Evolutionary conservation across 805 yeast species (phyloP).

Genomic region (Teunomyces lycoperdinae): DNA sequence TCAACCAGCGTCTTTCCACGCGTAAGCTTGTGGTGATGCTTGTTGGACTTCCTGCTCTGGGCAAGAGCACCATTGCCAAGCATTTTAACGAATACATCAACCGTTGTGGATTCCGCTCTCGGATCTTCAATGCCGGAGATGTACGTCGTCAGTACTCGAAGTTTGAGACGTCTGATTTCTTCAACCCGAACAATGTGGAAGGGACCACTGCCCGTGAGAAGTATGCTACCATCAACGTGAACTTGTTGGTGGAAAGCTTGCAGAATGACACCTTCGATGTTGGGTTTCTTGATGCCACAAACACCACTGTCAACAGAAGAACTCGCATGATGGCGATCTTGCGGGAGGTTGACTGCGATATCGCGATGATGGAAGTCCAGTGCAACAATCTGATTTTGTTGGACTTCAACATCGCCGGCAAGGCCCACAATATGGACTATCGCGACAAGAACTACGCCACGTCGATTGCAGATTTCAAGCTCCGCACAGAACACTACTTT

Average conservation of each 20-base stretch:
- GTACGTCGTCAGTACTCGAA: conserved; percentile 36
- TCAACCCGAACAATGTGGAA: conserved; percentile 33
- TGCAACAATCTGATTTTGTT: conserved; percentile 52
- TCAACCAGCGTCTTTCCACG: conserved; percentile 8
- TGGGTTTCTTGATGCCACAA: conserved; percentile 45
- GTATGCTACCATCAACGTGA: conserved; percentile 34
- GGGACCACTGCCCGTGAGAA: conserved; percentile 32
- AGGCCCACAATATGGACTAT: conserved; percentile 63
- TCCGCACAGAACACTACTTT: conserved; percentile 52
- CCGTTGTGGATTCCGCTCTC: conserved; percentile 17
- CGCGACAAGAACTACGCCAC: conserved; percentile 46
- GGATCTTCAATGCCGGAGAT: conserved; percentile 52
- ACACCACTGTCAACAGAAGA: conserved; percentile 36
- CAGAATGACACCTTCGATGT: conserved; percentile 23
- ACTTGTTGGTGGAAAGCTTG: conserved; percentile 30
- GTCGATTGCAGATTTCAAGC: conserved; percentile 59
- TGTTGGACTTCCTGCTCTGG: conserved; percentile 43
- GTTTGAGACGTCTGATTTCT: conserved; percentile 35
- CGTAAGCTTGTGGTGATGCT: conserved; percentile 27
- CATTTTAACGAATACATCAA: conserved; percentile 31
- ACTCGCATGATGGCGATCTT: conserved; percentile 24
- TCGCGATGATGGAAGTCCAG: conserved; percentile 58
- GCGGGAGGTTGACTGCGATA: conserved; percentile 31
- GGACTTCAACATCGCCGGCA: conserved; percentile 61
- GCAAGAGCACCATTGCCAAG: conserved; percentile 37